Conservation (phyloP, 106 monocot genomes). For the Dactylorhiza incarnata region DNA sequence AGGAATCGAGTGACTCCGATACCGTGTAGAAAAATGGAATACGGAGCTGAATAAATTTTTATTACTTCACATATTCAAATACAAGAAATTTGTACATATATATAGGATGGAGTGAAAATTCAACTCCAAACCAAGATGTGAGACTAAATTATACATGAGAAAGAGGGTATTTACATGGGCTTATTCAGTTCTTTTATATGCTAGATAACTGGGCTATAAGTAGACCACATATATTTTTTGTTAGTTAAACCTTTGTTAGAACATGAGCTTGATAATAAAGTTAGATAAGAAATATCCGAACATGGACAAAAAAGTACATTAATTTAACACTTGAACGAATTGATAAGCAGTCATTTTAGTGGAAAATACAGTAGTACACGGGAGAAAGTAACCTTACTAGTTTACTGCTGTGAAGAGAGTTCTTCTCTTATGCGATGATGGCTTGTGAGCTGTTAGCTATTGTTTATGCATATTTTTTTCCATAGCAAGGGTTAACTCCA, state of each 20-base stretch:
- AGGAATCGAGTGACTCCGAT: too few relatives aligned
- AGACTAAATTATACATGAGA: too few relatives aligned
- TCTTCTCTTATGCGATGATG: neutral
- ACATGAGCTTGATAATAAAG: neutral
- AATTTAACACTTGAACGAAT: neutral
- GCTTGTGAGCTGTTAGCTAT: neutral
- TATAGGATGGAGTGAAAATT: too few relatives aligned
- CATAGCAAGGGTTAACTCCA: neutral
- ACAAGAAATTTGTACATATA: too few relatives aligned
- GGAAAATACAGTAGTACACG: neutral
- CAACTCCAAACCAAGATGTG: too few relatives aligned
- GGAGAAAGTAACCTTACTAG: neutral
- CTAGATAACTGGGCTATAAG: neutral
- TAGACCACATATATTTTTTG: neutral
- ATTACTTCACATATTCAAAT: too few relatives aligned
- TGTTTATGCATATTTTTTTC: neutral
- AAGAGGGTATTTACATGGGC: too few relatives aligned
- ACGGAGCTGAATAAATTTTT: too few relatives aligned
- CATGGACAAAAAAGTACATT: neutral
- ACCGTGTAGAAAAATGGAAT: too few relatives aligned
- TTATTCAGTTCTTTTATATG: neutral
- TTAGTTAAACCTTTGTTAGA: neutral
- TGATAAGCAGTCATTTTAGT: neutral
- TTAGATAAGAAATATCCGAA: neutral
- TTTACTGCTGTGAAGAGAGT: neutral